A percentile compares a stretch with the other conserved stretches of the same genome.
These are phyloP conservation scores for Dalbergia oliveri DNA, from an alignment of 306 rosid species.

Conservation along the genomic window DNA sequence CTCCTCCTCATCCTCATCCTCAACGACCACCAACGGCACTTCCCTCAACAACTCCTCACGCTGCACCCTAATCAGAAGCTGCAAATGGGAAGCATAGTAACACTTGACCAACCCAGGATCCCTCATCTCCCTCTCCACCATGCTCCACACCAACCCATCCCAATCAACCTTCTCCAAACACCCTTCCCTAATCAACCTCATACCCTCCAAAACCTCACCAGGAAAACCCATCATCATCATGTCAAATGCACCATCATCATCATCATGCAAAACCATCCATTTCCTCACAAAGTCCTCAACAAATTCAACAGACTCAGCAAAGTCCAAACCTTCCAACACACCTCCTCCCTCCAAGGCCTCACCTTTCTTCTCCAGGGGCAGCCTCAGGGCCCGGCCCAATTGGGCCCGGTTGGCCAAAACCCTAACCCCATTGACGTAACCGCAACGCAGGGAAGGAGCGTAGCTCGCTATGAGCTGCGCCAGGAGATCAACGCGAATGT, in stretches of 20 bases:
- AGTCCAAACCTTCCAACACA: constrained; percentile 30
- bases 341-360: constrained; percentile 12
- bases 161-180: constrained; percentile 77
- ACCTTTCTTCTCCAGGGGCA: constrained; percentile 51
- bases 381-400: constrained; percentile 72
- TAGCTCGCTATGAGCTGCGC: constrained; percentile 68
- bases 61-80: constrained; percentile 66
- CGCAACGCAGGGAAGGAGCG: constrained; percentile 29
- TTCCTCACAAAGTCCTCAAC: constrained; percentile 67
- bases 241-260: background rate
- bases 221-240: constrained; percentile 54
- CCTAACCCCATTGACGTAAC: constrained; percentile 64
- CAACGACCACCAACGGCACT: constrained; percentile 50
- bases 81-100: constrained; percentile 93
- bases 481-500: constrained; percentile 66
- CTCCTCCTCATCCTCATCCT: constrained; percentile 41
- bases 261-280: constrained; percentile 90
- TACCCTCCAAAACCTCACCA: constrained; percentile 54
- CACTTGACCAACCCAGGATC: constrained; percentile 60
- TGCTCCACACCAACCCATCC: constrained; percentile 79
- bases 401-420: constrained; percentile 69
- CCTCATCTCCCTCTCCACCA: constrained; percentile 85
- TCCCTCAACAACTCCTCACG: constrained; percentile 47
- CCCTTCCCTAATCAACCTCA: constrained; percentile 66
- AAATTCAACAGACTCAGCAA: constrained; percentile 61